These are phyloP conservation scores for Thymus quinquecostatus DNA, from an alignment of 257 asterid genomes.

Conservation along the genomic window DNA sequence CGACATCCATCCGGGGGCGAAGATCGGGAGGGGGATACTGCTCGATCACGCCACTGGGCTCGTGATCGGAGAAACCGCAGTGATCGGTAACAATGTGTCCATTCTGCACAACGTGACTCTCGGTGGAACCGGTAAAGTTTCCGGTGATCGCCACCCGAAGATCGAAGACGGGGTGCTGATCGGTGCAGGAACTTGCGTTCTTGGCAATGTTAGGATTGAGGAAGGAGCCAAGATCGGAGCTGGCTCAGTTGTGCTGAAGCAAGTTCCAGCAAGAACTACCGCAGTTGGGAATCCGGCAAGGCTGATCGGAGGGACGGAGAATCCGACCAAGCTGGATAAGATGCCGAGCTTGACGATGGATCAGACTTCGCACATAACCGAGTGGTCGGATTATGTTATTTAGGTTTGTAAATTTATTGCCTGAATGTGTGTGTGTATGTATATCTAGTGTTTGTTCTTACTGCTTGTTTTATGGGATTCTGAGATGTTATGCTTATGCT, in stretches of 20 bases:
- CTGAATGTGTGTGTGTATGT: background rate
- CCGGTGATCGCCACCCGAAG: constrained; percentile 87
- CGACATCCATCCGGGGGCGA: constrained; percentile 92
- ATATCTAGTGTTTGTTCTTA: background rate
- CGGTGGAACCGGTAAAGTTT: constrained; percentile 85
- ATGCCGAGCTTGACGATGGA: constrained; percentile 88
- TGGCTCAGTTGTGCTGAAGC: constrained; percentile 82
- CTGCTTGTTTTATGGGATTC: background rate
- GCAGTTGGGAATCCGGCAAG: constrained; percentile 93
- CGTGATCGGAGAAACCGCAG: constrained; percentile 85
- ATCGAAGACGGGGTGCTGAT: constrained; percentile 87
- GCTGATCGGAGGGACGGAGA: constrained; percentile 80
- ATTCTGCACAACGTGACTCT: constrained; percentile 87
- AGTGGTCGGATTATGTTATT: constrained; percentile 87
- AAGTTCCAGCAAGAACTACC: constrained; percentile 81
- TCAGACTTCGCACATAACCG: constrained; percentile 69
- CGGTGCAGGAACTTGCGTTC: constrained; percentile 91
- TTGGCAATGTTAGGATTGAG: constrained; percentile 77
- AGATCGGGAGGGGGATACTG: constrained; percentile 75
- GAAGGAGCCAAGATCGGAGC: constrained; percentile 97
- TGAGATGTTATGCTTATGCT: constrained; percentile 31
- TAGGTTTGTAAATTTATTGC: constrained; percentile 21
- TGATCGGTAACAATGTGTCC: constrained; percentile 84
- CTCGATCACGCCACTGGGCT: constrained; percentile 96
- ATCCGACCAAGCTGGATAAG: constrained; percentile 65